Percentiles rank a stretch among this genome's conserved stretches.
These are phyloP conservation scores for Wickerhamiella siamensis DNA, from an alignment of 805 yeast species.

Conservation along the genomic window DNA sequence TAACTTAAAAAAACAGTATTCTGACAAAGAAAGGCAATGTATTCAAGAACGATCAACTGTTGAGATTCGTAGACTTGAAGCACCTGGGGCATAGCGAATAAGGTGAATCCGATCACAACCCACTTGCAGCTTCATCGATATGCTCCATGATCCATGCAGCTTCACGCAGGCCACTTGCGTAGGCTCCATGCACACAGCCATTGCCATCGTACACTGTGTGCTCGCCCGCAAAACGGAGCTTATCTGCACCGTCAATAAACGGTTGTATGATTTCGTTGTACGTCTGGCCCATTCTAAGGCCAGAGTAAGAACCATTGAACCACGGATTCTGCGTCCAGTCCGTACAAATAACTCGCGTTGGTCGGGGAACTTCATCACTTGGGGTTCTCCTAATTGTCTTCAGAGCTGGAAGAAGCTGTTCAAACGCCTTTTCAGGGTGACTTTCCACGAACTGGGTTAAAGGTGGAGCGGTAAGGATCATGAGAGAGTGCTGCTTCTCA, in stretches of 20 bases:
- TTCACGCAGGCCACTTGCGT: conserved; percentile 56
- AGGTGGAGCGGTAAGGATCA: conserved; percentile 59
- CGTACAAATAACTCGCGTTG: conserved; percentile 31
- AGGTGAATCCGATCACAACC: too few species aligned
- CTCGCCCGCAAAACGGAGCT: conserved; percentile 78
- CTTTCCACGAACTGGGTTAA: conserved; percentile 45
- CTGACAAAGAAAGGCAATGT: too few species aligned
- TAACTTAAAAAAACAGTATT: too few species aligned
- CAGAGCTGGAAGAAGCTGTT: conserved; percentile 39
- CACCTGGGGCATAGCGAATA: too few species aligned
- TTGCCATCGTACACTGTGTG: conserved; percentile 77
- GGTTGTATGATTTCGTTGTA: conserved; percentile 48
- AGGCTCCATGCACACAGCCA: conserved; percentile 89
- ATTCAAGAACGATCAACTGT: too few species aligned
- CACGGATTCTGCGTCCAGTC: conserved; percentile 62
- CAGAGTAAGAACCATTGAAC: conserved; percentile 65
- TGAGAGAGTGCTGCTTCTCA: conserved; percentile 24
- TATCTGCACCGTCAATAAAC: conserved; percentile 43
- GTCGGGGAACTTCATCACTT: conserved; percentile 25
- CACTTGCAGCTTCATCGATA: background rate
- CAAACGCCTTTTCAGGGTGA: conserved; percentile 41
- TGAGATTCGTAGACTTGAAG: too few species aligned
- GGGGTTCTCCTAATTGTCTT: conserved; percentile 19
- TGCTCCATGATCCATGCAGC: conserved; percentile 27
- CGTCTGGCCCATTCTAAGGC: conserved; percentile 54